Evolutionary conservation across 352 stramenopile species (phyloP), one percentile per base, ranked within the genome.

Genomic region (Pythium sukuiense): DNA sequence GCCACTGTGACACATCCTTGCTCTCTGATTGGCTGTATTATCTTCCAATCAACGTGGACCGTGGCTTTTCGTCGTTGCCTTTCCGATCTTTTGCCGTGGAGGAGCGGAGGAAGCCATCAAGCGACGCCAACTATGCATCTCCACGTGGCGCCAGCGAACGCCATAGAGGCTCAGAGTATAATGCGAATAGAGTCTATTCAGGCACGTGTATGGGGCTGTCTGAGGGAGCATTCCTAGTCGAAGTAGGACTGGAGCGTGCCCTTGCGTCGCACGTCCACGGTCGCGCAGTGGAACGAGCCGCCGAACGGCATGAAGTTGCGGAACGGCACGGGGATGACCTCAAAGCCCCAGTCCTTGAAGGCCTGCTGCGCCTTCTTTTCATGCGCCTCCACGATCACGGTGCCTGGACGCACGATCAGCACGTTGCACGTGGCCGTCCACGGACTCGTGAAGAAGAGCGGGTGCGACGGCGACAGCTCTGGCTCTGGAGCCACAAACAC

Each of bases 361-460:
- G 79, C 78, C 56, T 90, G 74, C 63, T 90, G 83, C 29, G 87
- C 87, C 24, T 74, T 77, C 65, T 90, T 90, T 73, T 96, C 88
- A 65, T 93, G 79, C 29, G 88, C 88, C 65, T 96, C 88, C 45
- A 95, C 87, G 57, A 96, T 74, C 39, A 96, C 87, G 1, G 83
- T 87, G 27, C 87, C 85, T 0, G 88, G 85, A 49, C 87, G 84
- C 48, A 97, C 63, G 43, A 97, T 86, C 27, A 97, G 77, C 50
- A 97, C 87, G 63, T 97, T 97, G 82, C 89, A 97, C 52, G 87
- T 95, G 43, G 89, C 89, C 18, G 89, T 97, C 89, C 89, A 97
- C 53, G 89, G 89, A 48, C 86, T 95, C 67, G 89, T 97, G 73
- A 97, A 96, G 76, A 89, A 97, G 0, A 97, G 73, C 52, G 89